Conservation (phyloP, 139 green algal species). For the Klebsormidium nitens region DNA sequence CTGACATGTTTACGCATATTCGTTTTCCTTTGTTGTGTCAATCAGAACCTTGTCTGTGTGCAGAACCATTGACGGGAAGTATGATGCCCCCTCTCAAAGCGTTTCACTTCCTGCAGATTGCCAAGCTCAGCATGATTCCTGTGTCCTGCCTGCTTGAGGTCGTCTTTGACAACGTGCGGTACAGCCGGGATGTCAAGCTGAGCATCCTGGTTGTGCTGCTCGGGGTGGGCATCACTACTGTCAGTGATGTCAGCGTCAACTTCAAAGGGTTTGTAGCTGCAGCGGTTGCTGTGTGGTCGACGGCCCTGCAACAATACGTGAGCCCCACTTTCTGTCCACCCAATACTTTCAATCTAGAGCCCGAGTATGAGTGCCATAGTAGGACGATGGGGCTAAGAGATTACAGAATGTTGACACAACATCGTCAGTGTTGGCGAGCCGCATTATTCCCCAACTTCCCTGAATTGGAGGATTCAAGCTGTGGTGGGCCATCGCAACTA, state of each 20-base stretch:
- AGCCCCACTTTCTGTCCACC: slow-evolving; percentile 2
- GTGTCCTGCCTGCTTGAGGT: slow-evolving; percentile 80
- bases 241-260: slow-evolving; percentile 33
- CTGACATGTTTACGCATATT: too few relatives aligned
- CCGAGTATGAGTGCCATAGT: not conserved
- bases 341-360: not conserved
- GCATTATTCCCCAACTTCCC: too few relatives aligned
- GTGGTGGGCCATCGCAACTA: too few relatives aligned
- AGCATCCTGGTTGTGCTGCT: slow-evolving; percentile 66
- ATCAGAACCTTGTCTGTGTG: too few relatives aligned
- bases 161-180: slow-evolving; percentile 67
- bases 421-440: too few relatives aligned
- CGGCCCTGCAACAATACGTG: slow-evolving; percentile 38
- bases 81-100: too few relatives aligned
- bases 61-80: too few relatives aligned
- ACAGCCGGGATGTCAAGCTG: slow-evolving; percentile 38
- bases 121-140: slow-evolving; percentile 92
- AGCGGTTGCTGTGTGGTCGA: slow-evolving; percentile 22
- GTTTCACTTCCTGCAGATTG: too few relatives aligned
- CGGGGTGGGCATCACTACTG: slow-evolving; percentile 57
- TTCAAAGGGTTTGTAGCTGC: slow-evolving; percentile 26
- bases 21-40: too few relatives aligned
- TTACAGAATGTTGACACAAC: too few relatives aligned
- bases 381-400: too few relatives aligned
- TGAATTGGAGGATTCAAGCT: too few relatives aligned